Conservation (phyloP, 495 filamentous ascomycete genomes). For the Parachaetomium inaequale region DNA sequence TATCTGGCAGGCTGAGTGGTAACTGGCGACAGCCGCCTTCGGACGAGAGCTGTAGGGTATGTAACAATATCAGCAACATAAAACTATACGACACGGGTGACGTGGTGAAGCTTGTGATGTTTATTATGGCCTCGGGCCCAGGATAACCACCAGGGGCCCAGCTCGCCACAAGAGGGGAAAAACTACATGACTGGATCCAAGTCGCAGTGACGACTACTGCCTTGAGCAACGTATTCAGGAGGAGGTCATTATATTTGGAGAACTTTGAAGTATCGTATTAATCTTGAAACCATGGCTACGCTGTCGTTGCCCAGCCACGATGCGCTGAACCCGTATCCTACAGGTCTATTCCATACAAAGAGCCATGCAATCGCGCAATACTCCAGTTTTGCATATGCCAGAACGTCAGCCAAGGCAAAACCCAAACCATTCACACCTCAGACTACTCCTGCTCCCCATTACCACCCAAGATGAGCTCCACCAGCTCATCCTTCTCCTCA, state of each 20-base stretch:
- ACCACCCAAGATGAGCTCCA: background rate
- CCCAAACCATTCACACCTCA: background rate
- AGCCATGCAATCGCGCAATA: background rate
- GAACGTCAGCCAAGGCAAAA: background rate
- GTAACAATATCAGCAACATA: background rate
- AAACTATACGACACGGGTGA: background rate
- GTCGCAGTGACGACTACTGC: too few relatives aligned
- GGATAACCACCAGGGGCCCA: background rate
- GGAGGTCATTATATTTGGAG: background rate
- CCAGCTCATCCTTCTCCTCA: slow-evolving; percentile 10
- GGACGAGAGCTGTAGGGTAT: background rate
- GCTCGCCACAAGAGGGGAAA: background rate
- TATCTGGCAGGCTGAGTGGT: background rate
- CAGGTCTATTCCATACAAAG: slow-evolving; percentile 1
- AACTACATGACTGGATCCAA: too few relatives aligned
- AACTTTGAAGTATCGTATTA: background rate
- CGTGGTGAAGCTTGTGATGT: background rate
- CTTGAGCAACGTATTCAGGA: too few relatives aligned
- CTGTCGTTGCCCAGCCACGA: background rate
- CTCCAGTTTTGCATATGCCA: background rate
- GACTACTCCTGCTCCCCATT: background rate
- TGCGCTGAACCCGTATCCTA: background rate
- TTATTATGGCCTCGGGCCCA: background rate
- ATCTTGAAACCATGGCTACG: background rate
- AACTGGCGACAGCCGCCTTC: background rate